These are phyloP conservation scores for Pseudogymnoascus sp. DNA, from an alignment of 2,329 filamentous ascomycete genomes.

Conservation along the genomic window DNA sequence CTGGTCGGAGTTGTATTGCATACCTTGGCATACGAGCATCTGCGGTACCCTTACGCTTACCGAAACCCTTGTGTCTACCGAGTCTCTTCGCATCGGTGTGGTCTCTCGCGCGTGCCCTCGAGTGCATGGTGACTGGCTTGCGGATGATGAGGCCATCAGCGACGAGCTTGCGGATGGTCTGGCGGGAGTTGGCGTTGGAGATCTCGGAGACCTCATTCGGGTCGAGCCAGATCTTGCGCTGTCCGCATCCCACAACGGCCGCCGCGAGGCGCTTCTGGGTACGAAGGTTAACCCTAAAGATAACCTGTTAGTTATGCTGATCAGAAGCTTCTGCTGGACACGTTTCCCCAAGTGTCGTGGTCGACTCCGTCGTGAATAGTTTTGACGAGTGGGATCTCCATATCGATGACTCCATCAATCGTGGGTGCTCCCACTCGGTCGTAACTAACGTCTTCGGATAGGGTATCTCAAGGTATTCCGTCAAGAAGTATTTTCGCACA, in stretches of 20 bases:
- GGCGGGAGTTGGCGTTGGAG: constrained; percentile 99
- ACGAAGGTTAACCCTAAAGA: constrained; percentile 89
- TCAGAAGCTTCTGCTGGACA: neutral
- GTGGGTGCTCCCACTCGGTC: constrained; percentile 5
- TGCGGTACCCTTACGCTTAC: constrained; percentile 99
- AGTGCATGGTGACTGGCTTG: constrained; percentile 99
- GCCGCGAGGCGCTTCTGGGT: constrained; percentile 99
- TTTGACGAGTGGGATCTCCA: constrained; percentile 3
- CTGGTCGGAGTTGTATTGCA: constrained; percentile 30
- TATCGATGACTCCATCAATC: constrained; percentile 7
- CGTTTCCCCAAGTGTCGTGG: neutral
- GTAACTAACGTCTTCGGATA: neutral
- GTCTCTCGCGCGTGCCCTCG: constrained; percentile 89
- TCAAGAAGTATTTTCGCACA: constrained; percentile 7
- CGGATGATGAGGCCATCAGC: constrained; percentile 99
- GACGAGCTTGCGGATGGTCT: constrained; percentile 99
- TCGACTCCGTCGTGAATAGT: constrained; percentile 1
- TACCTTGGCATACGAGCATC: constrained; percentile 99
- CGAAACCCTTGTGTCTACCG: constrained; percentile 96
- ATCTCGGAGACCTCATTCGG: constrained; percentile 99
- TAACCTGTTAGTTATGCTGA: neutral
- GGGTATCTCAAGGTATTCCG: neutral
- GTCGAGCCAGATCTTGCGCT: constrained; percentile 99
- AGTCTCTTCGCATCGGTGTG: constrained; percentile 90
- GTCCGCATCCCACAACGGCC: constrained; percentile 95